A percentile compares a stretch with the other conserved stretches of the same genome.
Evolutionary conservation across 225 moss, liverwort and hornwort genomes (phyloP).

Genomic region (Polytrichum commune): DNA sequence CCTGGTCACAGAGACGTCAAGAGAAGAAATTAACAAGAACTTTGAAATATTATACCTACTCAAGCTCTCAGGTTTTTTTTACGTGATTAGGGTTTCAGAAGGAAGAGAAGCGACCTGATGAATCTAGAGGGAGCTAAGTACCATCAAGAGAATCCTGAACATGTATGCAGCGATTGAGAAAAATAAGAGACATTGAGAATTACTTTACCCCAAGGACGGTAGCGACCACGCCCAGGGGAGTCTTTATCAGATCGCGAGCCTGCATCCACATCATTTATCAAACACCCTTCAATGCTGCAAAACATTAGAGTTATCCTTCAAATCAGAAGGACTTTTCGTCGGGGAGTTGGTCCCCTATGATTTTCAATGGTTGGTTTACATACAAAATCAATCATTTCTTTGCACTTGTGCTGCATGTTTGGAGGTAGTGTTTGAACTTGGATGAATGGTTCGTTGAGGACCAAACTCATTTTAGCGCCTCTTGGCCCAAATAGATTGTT

Average conservation of each 20-base stretch:
- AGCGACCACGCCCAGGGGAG: slow-evolving; percentile 37
- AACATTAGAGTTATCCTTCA: no score
- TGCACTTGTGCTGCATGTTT: no score
- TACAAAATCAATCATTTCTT: no score
- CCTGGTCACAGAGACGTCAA: slow-evolving; percentile 13
- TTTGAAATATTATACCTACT: neutral
- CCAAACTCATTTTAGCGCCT: no score
- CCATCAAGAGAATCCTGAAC: neutral
- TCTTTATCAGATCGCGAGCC: slow-evolving; percentile 46
- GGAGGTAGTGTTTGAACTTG: no score
- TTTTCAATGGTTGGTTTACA: no score
- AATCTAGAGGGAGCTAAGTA: neutral
- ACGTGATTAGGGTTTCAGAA: neutral
- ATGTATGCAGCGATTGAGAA: neutral
- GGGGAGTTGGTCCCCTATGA: no score
- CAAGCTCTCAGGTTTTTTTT: neutral
- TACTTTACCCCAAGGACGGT: slow-evolving; percentile 54
- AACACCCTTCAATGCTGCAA: neutral
- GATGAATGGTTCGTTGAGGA: no score
- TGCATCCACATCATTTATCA: slow-evolving; percentile 4
- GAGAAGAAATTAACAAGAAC: neutral
- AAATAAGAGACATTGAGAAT: neutral
- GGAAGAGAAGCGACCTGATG: neutral
- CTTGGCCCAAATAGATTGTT: no score
- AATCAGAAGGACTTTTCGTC: no score